These are phyloP conservation scores for Neopestalotiopsis rosae DNA, from an alignment of 2,329 filamentous ascomycete species.

Conservation along the genomic window DNA sequence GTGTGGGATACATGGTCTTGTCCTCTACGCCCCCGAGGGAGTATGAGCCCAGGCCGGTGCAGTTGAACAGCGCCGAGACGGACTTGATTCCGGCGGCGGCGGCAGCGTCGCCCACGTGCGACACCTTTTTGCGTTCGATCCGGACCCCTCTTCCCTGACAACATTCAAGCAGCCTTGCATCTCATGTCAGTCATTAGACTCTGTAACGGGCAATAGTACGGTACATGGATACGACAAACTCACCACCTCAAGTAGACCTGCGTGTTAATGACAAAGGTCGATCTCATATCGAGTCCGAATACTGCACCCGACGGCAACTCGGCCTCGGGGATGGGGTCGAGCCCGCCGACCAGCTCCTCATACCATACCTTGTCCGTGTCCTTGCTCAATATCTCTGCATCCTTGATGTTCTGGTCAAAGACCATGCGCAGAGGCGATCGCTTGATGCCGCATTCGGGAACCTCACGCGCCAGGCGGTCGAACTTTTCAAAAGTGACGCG, in stretches of 20 bases:
- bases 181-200: too few relatives aligned
- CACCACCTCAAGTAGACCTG: too few relatives aligned
- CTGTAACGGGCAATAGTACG: too few relatives aligned
- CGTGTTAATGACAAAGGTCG: too few relatives aligned
- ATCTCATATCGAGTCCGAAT: too few relatives aligned
- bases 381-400: constrained; percentile 52
- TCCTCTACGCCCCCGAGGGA: constrained; percentile 33
- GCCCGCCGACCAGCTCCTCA: constrained; percentile 43
- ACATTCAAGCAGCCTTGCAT: too few relatives aligned
- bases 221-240: too few relatives aligned
- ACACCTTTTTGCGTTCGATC: too few relatives aligned
- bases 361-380: constrained; percentile 47
- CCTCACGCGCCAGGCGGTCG: constrained; percentile 44
- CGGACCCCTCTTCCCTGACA: too few relatives aligned
- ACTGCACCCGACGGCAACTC: constrained; percentile 40
- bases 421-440: constrained; percentile 50
- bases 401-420: constrained; percentile 26
- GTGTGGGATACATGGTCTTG: constrained; percentile 34
- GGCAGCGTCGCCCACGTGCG: too few relatives aligned
- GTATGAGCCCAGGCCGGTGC: constrained; percentile 3
- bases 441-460: constrained; percentile 67
- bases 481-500: constrained; percentile 17
- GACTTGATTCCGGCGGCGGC: constrained; percentile 32
- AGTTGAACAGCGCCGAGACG: constrained; percentile 30
- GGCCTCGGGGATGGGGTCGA: constrained; percentile 31